Percentiles rank a stretch among this genome's conserved stretches.
Conservation (phyloP, 208 protist genomes). For the Borovskyia barvae region DNA sequence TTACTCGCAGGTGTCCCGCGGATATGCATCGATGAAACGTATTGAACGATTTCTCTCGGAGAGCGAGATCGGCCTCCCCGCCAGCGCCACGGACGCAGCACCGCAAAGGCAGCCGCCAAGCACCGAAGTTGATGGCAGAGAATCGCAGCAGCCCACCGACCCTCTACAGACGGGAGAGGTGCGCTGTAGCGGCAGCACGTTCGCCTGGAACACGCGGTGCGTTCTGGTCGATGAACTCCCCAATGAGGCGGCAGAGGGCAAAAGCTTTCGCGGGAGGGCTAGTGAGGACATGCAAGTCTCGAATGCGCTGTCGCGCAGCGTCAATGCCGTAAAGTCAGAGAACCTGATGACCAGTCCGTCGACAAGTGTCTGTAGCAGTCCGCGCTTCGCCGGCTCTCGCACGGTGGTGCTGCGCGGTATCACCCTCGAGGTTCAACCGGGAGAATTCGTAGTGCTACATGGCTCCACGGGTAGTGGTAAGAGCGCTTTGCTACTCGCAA, state of each 20-base stretch:
- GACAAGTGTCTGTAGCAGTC: constrained; percentile 9
- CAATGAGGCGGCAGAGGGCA: too few relatives aligned
- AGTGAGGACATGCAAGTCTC: too few relatives aligned
- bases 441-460: constrained; percentile 79
- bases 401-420: constrained; percentile 56
- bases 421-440: constrained; percentile 39
- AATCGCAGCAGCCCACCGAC: neutral
- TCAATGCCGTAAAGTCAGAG: neutral
- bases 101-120: neutral
- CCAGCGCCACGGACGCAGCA: constrained; percentile 12
- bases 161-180: constrained; percentile 16
- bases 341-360: neutral
- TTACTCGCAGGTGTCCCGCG: constrained; percentile 52
- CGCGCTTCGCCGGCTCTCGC: constrained; percentile 6
- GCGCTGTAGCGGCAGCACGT: constrained; percentile 21
- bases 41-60: constrained; percentile 56
- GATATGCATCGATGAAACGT: constrained; percentile 54
- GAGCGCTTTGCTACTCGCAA: constrained; percentile 68
- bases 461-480: constrained; percentile 84
- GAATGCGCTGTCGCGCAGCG: too few relatives aligned
- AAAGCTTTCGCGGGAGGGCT: too few relatives aligned
- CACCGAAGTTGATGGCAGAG: neutral
- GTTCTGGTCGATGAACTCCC: constrained; percentile 6
- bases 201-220: constrained; percentile 23
- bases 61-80: constrained; percentile 21